Evolutionary conservation across 1,284 basidiomycete species (phyloP).

Genomic region (Clitocybe nebularis): DNA sequence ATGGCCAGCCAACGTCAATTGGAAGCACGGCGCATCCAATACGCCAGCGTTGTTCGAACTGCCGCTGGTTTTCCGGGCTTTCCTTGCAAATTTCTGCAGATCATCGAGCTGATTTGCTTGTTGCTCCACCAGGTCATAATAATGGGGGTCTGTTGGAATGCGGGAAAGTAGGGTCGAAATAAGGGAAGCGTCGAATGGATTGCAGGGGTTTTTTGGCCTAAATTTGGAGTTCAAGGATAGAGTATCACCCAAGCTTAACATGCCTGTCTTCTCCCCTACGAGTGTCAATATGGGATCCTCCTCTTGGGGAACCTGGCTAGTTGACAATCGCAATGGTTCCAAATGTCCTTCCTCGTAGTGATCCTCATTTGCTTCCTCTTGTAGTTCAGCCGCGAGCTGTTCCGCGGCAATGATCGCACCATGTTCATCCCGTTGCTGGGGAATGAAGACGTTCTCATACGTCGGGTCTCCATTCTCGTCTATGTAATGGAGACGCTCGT

Average conservation of each 20-base stretch:
- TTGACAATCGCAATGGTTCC: slow-evolving; percentile 25
- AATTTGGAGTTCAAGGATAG: slow-evolving; percentile 59
- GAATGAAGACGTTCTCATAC: slow-evolving; percentile 21
- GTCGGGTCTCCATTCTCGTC: slow-evolving; percentile 24
- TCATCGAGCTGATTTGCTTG: slow-evolving; percentile 59
- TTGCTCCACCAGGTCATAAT: slow-evolving; percentile 56
- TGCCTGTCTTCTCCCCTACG: slow-evolving; percentile 54
- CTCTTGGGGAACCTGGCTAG: slow-evolving; percentile 24
- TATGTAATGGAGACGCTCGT: slow-evolving; percentile 26
- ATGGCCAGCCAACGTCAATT: slow-evolving; percentile 54
- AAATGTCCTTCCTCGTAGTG: slow-evolving; percentile 24
- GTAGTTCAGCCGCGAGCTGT: slow-evolving; percentile 50
- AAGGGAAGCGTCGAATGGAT: slow-evolving; percentile 76
- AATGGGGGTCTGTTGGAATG: slow-evolving; percentile 61
- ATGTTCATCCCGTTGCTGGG: slow-evolving; percentile 30
- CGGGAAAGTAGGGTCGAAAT: slow-evolving; percentile 66
- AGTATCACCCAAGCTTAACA: slow-evolving; percentile 60
- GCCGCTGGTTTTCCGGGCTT: slow-evolving; percentile 46
- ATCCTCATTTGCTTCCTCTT: slow-evolving; percentile 29
- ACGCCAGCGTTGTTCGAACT: slow-evolving; percentile 37
- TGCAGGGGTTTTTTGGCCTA: slow-evolving; percentile 82
- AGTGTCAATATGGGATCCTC: slow-evolving; percentile 22
- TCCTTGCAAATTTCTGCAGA: slow-evolving; percentile 66
- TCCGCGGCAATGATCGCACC: slow-evolving; percentile 53
- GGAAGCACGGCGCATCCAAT: slow-evolving; percentile 37